Evolutionary conservation across 1,284 basidiomycete species (phyloP).

Genomic region (Gomphus bonarii): DNA sequence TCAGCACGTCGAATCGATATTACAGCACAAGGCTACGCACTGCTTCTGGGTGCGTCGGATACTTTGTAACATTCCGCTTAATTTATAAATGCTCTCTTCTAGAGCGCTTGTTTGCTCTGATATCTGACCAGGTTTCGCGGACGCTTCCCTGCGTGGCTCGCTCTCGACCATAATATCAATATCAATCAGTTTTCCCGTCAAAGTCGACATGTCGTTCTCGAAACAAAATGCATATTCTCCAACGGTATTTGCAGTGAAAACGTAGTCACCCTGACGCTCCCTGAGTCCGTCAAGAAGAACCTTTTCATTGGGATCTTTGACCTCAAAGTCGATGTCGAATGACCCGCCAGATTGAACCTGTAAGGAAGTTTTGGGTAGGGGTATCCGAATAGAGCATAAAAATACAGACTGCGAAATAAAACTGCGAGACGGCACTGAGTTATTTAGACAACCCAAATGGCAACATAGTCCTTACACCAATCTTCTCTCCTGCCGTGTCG

Average conservation of each 20-base stretch:
- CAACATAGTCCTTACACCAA: conserved; percentile 49
- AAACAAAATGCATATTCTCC: conserved; percentile 99
- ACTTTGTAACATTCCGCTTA: conserved; percentile 76
- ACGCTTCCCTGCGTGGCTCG: conserved; percentile 77
- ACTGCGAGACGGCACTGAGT: conserved; percentile 22
- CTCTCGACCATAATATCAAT: conserved; percentile 98
- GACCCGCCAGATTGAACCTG: conserved; percentile 94
- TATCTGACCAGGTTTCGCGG: conserved; percentile 75
- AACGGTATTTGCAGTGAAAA: conserved; percentile 87
- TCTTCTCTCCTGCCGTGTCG: conserved; percentile 89
- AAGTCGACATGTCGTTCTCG: conserved; percentile 90
- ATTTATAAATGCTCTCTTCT: conserved; percentile 88
- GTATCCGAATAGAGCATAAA: background rate
- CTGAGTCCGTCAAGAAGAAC: conserved; percentile 77
- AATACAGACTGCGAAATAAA: conserved; percentile 46
- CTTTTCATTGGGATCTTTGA: conserved; percentile 84
- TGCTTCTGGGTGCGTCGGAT: conserved; percentile 90
- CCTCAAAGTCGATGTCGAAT: conserved; percentile 93
- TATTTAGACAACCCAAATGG: background rate
- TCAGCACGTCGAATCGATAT: background rate
- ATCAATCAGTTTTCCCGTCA: conserved; percentile 87
- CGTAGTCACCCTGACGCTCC: conserved; percentile 94
- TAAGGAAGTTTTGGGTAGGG: background rate
- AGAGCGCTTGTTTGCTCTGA: conserved; percentile 83
- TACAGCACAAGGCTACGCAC: conserved; percentile 33